Percentiles rank a stretch among this genome's conserved stretches.
Evolutionary conservation across 805 yeast species (phyloP).

Genomic region (Debaryomyces castellii): DNA sequence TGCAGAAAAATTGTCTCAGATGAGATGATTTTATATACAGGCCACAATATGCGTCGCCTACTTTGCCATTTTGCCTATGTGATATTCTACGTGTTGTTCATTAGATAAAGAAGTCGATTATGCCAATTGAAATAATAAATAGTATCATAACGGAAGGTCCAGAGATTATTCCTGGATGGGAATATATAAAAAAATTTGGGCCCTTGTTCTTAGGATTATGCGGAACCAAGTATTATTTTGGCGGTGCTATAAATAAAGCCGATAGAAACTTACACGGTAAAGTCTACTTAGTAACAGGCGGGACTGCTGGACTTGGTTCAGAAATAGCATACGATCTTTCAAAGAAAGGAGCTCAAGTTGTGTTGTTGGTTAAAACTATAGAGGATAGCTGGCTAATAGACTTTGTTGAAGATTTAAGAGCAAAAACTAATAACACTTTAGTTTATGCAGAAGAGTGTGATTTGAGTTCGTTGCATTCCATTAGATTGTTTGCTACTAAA

Average conservation of each 20-base stretch:
- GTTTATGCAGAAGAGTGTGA: constrained; percentile 93
- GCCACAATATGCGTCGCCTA: not conserved
- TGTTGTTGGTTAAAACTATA: constrained; percentile 64
- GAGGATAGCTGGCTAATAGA: constrained; percentile 76
- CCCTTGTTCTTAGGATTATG: constrained; percentile 52
- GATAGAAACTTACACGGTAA: constrained; percentile 89
- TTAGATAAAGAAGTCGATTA: constrained; percentile 19
- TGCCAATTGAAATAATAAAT: constrained; percentile 88
- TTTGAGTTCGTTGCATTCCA: constrained; percentile 65
- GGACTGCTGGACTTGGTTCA: constrained; percentile 89
- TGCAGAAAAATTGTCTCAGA: constrained; percentile 1
- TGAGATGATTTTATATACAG: constrained; percentile 3
- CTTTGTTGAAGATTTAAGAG: constrained; percentile 74
- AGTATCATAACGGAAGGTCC: constrained; percentile 71
- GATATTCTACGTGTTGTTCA: not conserved
- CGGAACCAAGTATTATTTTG: constrained; percentile 67
- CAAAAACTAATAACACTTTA: constrained; percentile 63
- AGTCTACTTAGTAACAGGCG: constrained; percentile 86
- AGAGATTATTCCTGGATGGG: constrained; percentile 73
- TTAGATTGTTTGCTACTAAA: constrained; percentile 86
- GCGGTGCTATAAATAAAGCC: constrained; percentile 86
- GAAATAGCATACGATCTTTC: constrained; percentile 75
- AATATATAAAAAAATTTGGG: constrained; percentile 51
- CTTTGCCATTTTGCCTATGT: not conserved
- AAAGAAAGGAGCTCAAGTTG: constrained; percentile 77